Percentiles rank a stretch among this genome's conserved stretches.
Conservation (phyloP, 2,329 filamentous ascomycete species). For the Thermoascus crustaceus region DNA sequence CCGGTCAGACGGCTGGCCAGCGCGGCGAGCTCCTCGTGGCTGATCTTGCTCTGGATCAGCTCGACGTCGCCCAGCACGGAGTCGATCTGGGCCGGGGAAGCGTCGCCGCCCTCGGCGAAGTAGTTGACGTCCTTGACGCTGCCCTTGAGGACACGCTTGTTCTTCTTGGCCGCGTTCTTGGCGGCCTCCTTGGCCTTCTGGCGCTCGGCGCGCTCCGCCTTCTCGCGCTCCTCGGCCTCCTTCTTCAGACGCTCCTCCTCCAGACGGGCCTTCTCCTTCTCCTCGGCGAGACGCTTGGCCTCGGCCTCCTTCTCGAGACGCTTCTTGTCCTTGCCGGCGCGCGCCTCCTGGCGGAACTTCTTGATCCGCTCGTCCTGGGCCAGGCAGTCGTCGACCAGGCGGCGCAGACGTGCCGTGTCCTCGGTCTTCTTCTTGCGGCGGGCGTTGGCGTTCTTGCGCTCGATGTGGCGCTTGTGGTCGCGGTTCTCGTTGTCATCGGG, state of each 20-base stretch:
- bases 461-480: conserved; percentile 96
- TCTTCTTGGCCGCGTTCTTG: conserved; percentile 99
- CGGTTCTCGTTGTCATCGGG: conserved; percentile 98
- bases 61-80: conserved; percentile 78
- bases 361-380: conserved; percentile 91
- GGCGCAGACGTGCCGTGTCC: conserved; percentile 83
- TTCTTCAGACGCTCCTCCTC: conserved; percentile 72
- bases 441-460: conserved; percentile 95
- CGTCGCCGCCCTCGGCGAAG: conserved; percentile 64
- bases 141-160: conserved; percentile 92
- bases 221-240: conserved; percentile 79
- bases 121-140: conserved; percentile 98
- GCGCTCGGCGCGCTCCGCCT: conserved; percentile 68
- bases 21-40: conserved; percentile 79
- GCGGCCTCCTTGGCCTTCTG: conserved; percentile 99
- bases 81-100: conserved; percentile 71
- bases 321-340: conserved; percentile 95
- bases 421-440: conserved; percentile 99
- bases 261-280: conserved; percentile 72
- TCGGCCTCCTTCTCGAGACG: conserved; percentile 82
- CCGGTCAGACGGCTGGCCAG: conserved; percentile 73
- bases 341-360: conserved; percentile 87
- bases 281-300: conserved; percentile 77
- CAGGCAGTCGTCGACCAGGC: conserved; percentile 79
- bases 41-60: conserved; percentile 75